Base-by-base conservation (phyloP, 106 monocot species). In the Vanilla planifolia region DNA sequence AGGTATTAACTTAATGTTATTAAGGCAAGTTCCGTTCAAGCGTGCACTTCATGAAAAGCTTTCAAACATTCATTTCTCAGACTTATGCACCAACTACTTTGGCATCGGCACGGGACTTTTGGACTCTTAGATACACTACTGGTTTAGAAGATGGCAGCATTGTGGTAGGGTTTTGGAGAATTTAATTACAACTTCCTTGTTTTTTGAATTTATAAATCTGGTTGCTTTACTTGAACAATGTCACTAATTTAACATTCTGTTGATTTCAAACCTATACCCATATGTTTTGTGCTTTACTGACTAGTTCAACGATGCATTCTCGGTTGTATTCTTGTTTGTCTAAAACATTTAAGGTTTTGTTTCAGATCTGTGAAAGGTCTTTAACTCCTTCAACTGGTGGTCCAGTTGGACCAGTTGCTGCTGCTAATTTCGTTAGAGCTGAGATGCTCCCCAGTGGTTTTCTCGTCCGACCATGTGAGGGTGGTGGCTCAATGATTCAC, bases 381-480 rank as follows among this genome's bases (percentile, higher is more conserved):
- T 64, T 98, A 60, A 87, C 76, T 59, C 20, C 82, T 35, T 56
- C 75, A 1, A 85, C 69, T 8, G 87, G 96, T 45, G 96, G 96
- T 14, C 96, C 84, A 40, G 25, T 77, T 35, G 88, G 88, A n/a
- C 91, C 91, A 15, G n/a, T n/a, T n/a, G 60, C 76, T 35, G 55
- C 84, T 55, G 65, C 90, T 37, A 84, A 70, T 63, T 98, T 91
- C 72, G 77, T 82, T 19, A 88, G 96, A 71, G 96, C 88, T 50
- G 96, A 98, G 67, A 88, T 98, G 88, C 72, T 91, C 43, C 84
- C 96, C 1, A 98, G 96, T 77, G 91, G 96, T 26, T 98, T 85
- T 82, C 70, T 98, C 39, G 92, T 98, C 45, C 73, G 91, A 32
- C 91, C 91, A n/a, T 98, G 96, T 40, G 96, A 98, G 59, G 96